Conservation (phyloP, 805 yeast genomes). For the fission yeast (Schizosaccharomyces pombe) region ASM294v3 CU329670.1:4621001-4621500, state of each 20-base stretch:
- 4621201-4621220: constrained; percentile 10
- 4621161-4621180: neutral
- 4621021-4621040: constrained; percentile 66
- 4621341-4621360: constrained; percentile 61
- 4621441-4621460: constrained; percentile 41
- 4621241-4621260: constrained; percentile 76
- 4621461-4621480: constrained; percentile 50
- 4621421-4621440: constrained; percentile 68
- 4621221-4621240: constrained; percentile 19
- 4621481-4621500: constrained; percentile 88
- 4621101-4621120: constrained; percentile 79
- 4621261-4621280: constrained; percentile 88
- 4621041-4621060: constrained; percentile 67
- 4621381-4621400: constrained; percentile 15
- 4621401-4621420: constrained; percentile 34
- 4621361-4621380: constrained; percentile 46
- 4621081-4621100: constrained; percentile 67
- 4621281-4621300: constrained; percentile 73
- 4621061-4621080: constrained; percentile 56
- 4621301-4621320: constrained; percentile 42
- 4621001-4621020: constrained; percentile 89
- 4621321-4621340: constrained; percentile 23
- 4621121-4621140: constrained; percentile 75
- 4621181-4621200: neutral
- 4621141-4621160: constrained; percentile 8